Base-by-base conservation (phyloP, 148 eudicot genomes). In the Silene conica region DNA sequence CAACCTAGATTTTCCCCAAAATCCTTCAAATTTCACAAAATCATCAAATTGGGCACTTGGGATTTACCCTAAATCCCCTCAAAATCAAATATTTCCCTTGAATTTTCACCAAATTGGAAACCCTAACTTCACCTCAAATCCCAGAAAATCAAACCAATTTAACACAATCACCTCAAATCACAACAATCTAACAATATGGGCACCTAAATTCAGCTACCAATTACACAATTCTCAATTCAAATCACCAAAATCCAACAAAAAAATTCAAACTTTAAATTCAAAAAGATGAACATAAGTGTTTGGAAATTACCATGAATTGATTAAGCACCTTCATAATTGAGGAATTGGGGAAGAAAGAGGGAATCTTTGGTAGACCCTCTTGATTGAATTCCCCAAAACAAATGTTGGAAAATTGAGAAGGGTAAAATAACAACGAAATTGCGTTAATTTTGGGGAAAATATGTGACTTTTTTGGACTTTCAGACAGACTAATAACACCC, bases 281-380 rank as follows among this genome's bases (percentile, higher is more conserved):
- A 79, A 70, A 13, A 11, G 3, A 57, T 31, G 26, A 70, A 80
- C 28, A 50, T 62, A 19, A 59, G 72, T 54, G 54, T 62, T 64
- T 3, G 65, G 31, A 60, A n/a, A 55, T 63, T 76, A 76, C 67
- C 48, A 66, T 68, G 59, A n/a, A 73, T 78, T 26, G 72, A 67
- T 60, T 60, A 19, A 41, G 12, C 19, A 59, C 26, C 38, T 21
- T 25, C 45, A 46, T 41, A 26, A 66, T 20, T 56, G 56, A 62
- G 1, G 9, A 18, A 56, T 14, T 11, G 15, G 7, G 67, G 67
- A 63, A 13, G 14, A 11, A 13, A 31, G 10, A 28, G 55, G 55
- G 55, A 50, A 50, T 15, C 55, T 15, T 50, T 50, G 28, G 15
- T 65, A 1, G 13, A 11, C 25, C 25, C 25, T 12, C n/a, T 25